Evolutionary conservation across 2,329 filamentous ascomycete species (phyloP).

Genomic region (Penicillium sp.): DNA sequence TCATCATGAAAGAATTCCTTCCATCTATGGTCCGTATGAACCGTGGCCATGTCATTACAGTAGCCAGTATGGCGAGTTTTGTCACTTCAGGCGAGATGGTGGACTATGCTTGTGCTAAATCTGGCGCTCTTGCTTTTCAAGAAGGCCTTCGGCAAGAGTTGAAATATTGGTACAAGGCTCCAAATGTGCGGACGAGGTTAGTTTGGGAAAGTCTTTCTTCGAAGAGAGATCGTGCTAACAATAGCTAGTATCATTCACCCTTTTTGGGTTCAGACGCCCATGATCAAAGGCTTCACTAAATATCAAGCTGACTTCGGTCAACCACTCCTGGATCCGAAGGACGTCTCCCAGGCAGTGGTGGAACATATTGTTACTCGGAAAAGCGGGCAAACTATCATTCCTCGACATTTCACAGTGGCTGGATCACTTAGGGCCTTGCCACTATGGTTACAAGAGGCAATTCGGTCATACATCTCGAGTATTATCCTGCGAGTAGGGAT

Average conservation of each 20-base stretch:
- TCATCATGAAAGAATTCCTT: slow-evolving; percentile 41
- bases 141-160: slow-evolving; percentile 35
- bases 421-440: slow-evolving; percentile 1
- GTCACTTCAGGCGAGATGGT: slow-evolving; percentile 38
- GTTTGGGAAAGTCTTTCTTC: not conserved
- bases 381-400: slow-evolving; percentile 39
- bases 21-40: slow-evolving; percentile 40
- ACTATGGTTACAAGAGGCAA: slow-evolving; percentile 5
- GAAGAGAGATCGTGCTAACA: not conserved
- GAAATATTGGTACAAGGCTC: slow-evolving; percentile 22
- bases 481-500: not conserved
- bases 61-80: slow-evolving; percentile 45
- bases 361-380: slow-evolving; percentile 39
- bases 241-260: slow-evolving; percentile 14
- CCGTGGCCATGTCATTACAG: slow-evolving; percentile 47
- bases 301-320: slow-evolving; percentile 13
- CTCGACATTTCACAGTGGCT: slow-evolving; percentile 17
- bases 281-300: slow-evolving; percentile 26
- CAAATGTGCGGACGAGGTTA: slow-evolving; percentile 24
- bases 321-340: slow-evolving; percentile 15
- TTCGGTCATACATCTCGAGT: slow-evolving; percentile 2
- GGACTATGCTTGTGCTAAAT: slow-evolving; percentile 44
- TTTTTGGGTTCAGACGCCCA: slow-evolving; percentile 31
- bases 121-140: slow-evolving; percentile 42
- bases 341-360: slow-evolving; percentile 39